A percentile compares a stretch with the other conserved stretches of the same genome.
Evolutionary conservation across 2,329 filamentous ascomycete species (phyloP).

Genomic region (Fusarium austroafricanum): DNA sequence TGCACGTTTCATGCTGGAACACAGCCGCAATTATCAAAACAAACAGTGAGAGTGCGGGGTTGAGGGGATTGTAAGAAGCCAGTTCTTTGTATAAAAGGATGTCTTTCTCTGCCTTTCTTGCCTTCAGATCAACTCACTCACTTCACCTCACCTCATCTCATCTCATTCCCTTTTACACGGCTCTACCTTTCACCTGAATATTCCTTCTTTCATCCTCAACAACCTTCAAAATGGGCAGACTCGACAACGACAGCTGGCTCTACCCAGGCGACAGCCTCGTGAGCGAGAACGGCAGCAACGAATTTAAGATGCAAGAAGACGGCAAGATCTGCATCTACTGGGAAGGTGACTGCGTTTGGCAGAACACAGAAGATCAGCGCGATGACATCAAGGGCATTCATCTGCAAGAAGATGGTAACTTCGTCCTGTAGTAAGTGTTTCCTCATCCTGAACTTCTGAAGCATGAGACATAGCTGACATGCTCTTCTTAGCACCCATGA

Average conservation of each 20-base stretch:
- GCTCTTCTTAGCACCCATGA: slow-evolving; percentile 24
- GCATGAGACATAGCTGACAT: not conserved
- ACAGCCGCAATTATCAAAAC: not conserved
- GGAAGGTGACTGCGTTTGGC: slow-evolving; percentile 46
- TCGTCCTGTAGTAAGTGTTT: slow-evolving; percentile 49
- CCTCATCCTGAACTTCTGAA: rapidly evolving
- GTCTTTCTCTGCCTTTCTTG: rapidly evolving
- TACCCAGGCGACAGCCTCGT: slow-evolving; percentile 46
- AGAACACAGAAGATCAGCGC: slow-evolving; percentile 46
- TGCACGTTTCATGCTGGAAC: not conserved
- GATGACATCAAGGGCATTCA: slow-evolving; percentile 46
- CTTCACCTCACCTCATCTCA: not conserved
- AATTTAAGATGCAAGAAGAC: slow-evolving; percentile 50
- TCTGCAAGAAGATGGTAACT: slow-evolving; percentile 49
- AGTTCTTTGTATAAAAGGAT: not conserved
- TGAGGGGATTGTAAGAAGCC: not conserved
- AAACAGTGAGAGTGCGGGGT: not conserved
- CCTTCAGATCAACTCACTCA: not conserved
- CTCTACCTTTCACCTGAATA: not conserved
- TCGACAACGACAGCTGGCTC: slow-evolving; percentile 51
- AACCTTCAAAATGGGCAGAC: slow-evolving; percentile 21
- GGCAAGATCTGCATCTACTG: slow-evolving; percentile 49
- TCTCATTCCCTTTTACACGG: not conserved
- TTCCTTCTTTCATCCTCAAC: slow-evolving; percentile 20
- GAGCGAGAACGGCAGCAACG: slow-evolving; percentile 47